These are phyloP conservation scores for Sugiyamaella floridensis DNA, from an alignment of 805 yeast species.

Conservation along the genomic window DNA sequence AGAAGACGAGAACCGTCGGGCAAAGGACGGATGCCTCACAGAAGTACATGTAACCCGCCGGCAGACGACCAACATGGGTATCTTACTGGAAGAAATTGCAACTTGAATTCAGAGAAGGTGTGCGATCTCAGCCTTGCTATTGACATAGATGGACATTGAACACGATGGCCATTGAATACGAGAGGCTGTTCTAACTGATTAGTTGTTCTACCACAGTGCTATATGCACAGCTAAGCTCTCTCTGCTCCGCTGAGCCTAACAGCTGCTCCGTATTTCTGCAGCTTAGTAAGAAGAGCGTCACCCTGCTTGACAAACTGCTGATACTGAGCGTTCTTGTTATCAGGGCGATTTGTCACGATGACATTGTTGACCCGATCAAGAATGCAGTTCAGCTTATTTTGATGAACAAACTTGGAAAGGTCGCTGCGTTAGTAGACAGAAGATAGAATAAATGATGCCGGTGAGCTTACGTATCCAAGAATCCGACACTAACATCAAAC, in stretches of 20 bases:
- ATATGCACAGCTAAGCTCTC: constrained; percentile 9
- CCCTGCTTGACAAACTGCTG: constrained; percentile 85
- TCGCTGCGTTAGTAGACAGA: constrained; percentile 35
- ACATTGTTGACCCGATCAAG: constrained; percentile 91
- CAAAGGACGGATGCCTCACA: neutral
- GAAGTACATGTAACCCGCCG: neutral
- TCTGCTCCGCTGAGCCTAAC: constrained; percentile 93
- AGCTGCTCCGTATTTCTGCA: constrained; percentile 96
- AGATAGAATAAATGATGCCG: neutral
- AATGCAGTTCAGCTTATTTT: constrained; percentile 88
- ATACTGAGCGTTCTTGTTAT: constrained; percentile 90
- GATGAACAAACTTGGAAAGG: constrained; percentile 84
- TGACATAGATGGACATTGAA: too few species aligned
- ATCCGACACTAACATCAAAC: constrained; percentile 83
- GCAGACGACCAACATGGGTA: neutral
- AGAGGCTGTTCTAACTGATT: neutral
- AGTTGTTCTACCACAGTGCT: neutral
- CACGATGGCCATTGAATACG: too few species aligned
- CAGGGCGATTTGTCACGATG: constrained; percentile 93
- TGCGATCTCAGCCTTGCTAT: neutral
- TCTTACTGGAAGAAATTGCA: too few species aligned
- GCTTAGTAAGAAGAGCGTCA: constrained; percentile 82
- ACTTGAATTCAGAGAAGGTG: too few species aligned
- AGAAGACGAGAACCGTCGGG: neutral
- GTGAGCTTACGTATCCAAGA: constrained; percentile 49